Percentiles rank a stretch among this genome's conserved stretches.
Conservation (phyloP, 2,329 filamentous ascomycete genomes). For the Hymenoscyphus linearis region DNA sequence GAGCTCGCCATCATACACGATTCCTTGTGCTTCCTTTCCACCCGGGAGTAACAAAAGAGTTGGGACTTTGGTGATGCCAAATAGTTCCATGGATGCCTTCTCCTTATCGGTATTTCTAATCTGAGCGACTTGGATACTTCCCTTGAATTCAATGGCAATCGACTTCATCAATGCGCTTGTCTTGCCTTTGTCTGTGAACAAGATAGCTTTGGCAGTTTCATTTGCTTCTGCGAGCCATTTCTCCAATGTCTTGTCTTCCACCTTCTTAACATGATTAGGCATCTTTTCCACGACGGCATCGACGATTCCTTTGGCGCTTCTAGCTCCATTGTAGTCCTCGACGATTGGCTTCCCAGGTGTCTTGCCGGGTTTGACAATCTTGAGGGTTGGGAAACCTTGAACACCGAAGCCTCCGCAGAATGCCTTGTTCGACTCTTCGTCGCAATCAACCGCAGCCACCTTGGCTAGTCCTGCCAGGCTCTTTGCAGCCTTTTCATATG, state of each 20-base stretch:
- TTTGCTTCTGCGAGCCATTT: constrained; percentile 64
- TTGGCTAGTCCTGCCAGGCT: constrained; percentile 88
- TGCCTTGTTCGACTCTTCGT: constrained; percentile 86
- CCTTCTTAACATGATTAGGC: constrained; percentile 79
- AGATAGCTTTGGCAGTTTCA: constrained; percentile 72
- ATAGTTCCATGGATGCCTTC: constrained; percentile 62
- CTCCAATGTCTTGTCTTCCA: constrained; percentile 75
- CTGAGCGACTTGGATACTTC: constrained; percentile 73
- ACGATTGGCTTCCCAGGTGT: constrained; percentile 74
- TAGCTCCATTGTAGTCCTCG: constrained; percentile 83
- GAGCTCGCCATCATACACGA: constrained; percentile 75
- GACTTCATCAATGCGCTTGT: constrained; percentile 78
- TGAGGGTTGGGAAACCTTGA: constrained; percentile 91
- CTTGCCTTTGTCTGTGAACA: constrained; percentile 91
- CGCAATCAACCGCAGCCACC: constrained; percentile 91
- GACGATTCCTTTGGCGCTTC: constrained; percentile 80
- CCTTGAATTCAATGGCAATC: constrained; percentile 86
- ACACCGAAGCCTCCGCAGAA: constrained; percentile 83
- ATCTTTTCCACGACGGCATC: constrained; percentile 83
- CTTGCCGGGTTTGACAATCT: constrained; percentile 82
- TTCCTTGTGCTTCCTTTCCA: constrained; percentile 50
- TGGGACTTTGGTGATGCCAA: constrained; percentile 73
- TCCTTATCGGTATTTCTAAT: constrained; percentile 70
- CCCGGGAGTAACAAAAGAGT: constrained; percentile 74
- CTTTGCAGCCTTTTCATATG: constrained; percentile 89